Percentiles rank a stretch among this genome's conserved stretches.
These are phyloP conservation scores for Ophiognomonia clavigignenti-juglandacearum DNA, from an alignment of 2,329 filamentous ascomycete species.

Conservation along the genomic window DNA sequence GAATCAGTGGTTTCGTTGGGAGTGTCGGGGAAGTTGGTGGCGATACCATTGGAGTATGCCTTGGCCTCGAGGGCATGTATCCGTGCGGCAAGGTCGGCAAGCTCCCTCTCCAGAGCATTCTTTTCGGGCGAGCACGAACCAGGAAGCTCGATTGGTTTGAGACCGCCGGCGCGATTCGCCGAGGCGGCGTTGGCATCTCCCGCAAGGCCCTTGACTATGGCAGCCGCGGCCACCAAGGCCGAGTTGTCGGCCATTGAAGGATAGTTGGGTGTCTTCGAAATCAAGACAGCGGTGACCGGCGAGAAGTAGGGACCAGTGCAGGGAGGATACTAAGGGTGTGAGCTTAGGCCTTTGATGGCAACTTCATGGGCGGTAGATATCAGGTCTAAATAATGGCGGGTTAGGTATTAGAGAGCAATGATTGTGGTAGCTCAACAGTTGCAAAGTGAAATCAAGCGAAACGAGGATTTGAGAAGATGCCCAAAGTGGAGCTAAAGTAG, in stretches of 20 bases:
- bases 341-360: conserved; percentile 4
- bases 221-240: conserved; percentile 48
- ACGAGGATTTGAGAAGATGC: no score
- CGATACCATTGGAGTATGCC: conserved; percentile 52
- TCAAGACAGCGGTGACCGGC: conserved; percentile 3
- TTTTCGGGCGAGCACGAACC: conserved; percentile 74
- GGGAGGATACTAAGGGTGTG: conserved; percentile 2
- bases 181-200: conserved; percentile 33
- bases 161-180: conserved; percentile 32
- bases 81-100: conserved; percentile 70
- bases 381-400: not conserved
- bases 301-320: conserved; percentile 6
- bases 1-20: conserved; percentile 70
- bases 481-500: conserved; percentile 7
- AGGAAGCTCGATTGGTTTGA: conserved; percentile 63
- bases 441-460: no score
- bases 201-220: conserved; percentile 50
- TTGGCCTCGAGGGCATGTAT: conserved; percentile 80
- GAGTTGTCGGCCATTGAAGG: conserved; percentile 47
- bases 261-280: conserved; percentile 6
- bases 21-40: conserved; percentile 67
- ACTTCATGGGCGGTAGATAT: conserved; percentile 12
- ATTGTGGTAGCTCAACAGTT: no score
- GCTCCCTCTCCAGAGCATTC: conserved; percentile 72
- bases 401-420: conserved; percentile 11